These are phyloP conservation scores for Mrakia gelida DNA, from an alignment of 768 basidiomycete genomes.

Conservation along the genomic window DNA sequence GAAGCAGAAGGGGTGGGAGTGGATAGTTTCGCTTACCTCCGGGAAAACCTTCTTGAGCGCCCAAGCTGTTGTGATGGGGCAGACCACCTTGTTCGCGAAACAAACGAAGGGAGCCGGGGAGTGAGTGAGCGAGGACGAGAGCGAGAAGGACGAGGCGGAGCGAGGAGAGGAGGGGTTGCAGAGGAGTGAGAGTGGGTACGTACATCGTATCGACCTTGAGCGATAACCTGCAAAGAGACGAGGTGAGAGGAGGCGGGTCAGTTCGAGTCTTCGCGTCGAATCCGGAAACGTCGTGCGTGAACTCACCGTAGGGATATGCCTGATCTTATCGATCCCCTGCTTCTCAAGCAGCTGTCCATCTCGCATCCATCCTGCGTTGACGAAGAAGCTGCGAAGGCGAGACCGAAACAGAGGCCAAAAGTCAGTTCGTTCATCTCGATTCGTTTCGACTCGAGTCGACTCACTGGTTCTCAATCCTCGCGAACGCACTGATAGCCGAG, in stretches of 20 bases:
- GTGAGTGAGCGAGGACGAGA: neutral
- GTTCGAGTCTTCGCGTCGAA: neutral
- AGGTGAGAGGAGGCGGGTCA: neutral
- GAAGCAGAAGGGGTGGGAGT: neutral
- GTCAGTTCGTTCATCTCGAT: neutral
- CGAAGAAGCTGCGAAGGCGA: slow-evolving; percentile 54
- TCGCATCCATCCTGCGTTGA: slow-evolving; percentile 82
- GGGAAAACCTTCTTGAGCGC: slow-evolving; percentile 78
- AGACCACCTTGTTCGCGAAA: slow-evolving; percentile 53
- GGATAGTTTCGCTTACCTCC: slow-evolving; percentile 52
- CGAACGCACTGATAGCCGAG: slow-evolving; percentile 35
- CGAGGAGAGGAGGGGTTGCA: neutral
- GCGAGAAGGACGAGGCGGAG: neutral
- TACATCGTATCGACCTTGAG: slow-evolving; percentile 62
- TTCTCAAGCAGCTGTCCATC: slow-evolving; percentile 80
- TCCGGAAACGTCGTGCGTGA: neutral
- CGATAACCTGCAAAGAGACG: neutral
- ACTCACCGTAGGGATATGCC: slow-evolving; percentile 72
- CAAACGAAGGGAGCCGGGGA: neutral
- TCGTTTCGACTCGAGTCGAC: neutral
- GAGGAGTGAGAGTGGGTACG: neutral
- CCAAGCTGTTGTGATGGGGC: slow-evolving; percentile 57
- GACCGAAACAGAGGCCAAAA: neutral
- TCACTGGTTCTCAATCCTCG: slow-evolving; percentile 56
- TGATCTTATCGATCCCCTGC: slow-evolving; percentile 66